These are phyloP conservation scores for Kurtzmaniella quercitrusa DNA, from an alignment of 1,139 yeast genomes.

Conservation along the genomic window DNA sequence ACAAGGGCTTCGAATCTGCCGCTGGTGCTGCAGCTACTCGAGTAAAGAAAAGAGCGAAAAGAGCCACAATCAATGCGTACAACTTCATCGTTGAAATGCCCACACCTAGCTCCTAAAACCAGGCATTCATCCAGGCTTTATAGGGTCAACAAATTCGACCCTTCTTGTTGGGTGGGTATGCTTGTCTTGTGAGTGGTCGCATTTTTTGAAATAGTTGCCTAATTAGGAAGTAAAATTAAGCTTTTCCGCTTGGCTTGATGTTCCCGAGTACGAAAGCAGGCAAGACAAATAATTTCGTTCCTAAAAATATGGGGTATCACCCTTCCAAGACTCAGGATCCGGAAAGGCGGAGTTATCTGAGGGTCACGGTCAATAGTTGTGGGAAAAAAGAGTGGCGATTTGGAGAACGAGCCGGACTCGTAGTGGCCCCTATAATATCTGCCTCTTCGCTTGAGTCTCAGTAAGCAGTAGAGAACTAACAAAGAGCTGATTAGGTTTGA, in stretches of 20 bases:
- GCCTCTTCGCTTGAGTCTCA: no score
- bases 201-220: neutral
- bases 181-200: neutral
- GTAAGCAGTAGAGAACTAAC: no score
- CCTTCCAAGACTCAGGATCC: no score
- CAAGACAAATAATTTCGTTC: no score
- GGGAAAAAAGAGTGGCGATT: no score
- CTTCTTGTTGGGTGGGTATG: neutral
- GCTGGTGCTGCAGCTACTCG: conserved; percentile 1
- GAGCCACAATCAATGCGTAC: neutral
- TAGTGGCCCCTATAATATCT: no score
- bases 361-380: no score
- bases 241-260: neutral
- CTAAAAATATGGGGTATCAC: neutral
- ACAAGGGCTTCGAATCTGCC: neutral
- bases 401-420: no score
- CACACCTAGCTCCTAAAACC: no score
- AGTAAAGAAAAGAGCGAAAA: neutral
- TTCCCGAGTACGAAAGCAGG: neutral
- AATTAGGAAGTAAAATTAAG: neutral
- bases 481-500: no score
- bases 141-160: neutral
- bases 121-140: neutral
- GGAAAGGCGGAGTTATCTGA: no score
- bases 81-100: no score